phyloP scores from a whole-genome alignment of 257 asterid species.

The Scutellaria minor region DNA sequence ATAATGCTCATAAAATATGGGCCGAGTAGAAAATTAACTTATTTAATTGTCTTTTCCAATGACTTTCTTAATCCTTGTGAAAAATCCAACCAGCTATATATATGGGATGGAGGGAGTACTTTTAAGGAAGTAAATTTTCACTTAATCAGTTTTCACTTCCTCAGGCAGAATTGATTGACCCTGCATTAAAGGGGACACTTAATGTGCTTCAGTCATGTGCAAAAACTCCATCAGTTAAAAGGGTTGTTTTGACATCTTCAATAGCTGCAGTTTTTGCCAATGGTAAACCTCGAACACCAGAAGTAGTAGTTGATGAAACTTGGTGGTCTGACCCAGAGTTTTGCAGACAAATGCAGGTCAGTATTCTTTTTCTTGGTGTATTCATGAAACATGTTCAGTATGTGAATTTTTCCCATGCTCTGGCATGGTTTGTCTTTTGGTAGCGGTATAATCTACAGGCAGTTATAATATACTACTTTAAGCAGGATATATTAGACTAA shows the following conservation, averaged over 20 bases:
- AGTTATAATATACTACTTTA: no score
- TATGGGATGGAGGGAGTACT: no score
- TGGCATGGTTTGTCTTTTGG: neutral
- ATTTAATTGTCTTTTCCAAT: no score
- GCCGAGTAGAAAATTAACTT: no score
- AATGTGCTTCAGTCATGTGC: slow-evolving; percentile 73
- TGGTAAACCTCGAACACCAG: slow-evolving; percentile 63
- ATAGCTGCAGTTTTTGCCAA: slow-evolving; percentile 50
- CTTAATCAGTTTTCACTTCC: slow-evolving; percentile 12
- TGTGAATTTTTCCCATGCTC: neutral
- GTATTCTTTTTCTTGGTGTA: slow-evolving; percentile 4
- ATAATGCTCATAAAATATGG: no score
- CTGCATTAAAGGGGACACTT: slow-evolving; percentile 77
- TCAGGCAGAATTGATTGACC: slow-evolving; percentile 71
- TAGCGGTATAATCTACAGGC: neutral
- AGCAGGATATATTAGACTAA: no score
- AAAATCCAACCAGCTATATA: no score
- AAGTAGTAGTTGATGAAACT: slow-evolving; percentile 58
- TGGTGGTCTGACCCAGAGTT: slow-evolving; percentile 46
- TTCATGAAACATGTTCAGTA: neutral
- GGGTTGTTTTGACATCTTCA: slow-evolving; percentile 73
- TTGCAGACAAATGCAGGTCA: slow-evolving; percentile 51
- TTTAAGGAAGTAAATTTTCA: neutral
- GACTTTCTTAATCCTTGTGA: no score
- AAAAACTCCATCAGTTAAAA: slow-evolving; percentile 54